Conservation (phyloP, 1,139 yeast species). For the Candida pseudoviswanathii region DNA sequence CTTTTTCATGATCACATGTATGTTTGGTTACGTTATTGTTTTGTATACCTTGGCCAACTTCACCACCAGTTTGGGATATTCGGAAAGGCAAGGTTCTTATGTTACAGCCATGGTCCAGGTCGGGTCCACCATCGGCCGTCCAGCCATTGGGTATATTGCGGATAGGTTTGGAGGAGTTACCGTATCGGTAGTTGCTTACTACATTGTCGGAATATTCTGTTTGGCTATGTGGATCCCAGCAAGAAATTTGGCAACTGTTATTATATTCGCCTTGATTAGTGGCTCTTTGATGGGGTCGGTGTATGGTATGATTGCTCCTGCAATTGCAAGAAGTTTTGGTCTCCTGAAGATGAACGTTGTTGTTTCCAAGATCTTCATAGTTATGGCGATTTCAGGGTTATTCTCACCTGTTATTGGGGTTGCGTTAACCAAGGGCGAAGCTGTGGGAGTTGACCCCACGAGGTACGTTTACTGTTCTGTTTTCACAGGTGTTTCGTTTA, state of each 20-base stretch:
- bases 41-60: slow-evolving; percentile 49
- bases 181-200: slow-evolving; percentile 27
- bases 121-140: slow-evolving; percentile 45
- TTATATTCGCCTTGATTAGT: slow-evolving; percentile 27
- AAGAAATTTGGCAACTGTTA: slow-evolving; percentile 31
- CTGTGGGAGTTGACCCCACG: slow-evolving; percentile 39
- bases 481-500: slow-evolving; percentile 54
- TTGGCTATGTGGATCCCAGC: slow-evolving; percentile 43
- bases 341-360: slow-evolving; percentile 50
- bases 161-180: slow-evolving; percentile 44
- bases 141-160: slow-evolving; percentile 38
- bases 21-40: slow-evolving; percentile 49
- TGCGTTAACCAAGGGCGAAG: slow-evolving; percentile 38
- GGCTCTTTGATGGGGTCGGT: slow-evolving; percentile 34
- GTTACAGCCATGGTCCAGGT: slow-evolving; percentile 49
- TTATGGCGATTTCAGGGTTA: slow-evolving; percentile 48
- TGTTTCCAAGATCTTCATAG: slow-evolving; percentile 50
- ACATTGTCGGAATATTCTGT: slow-evolving; percentile 25
- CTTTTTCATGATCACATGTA: slow-evolving; percentile 39
- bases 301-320: slow-evolving; percentile 33
- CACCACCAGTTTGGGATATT: slow-evolving; percentile 47
- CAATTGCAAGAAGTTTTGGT: slow-evolving; percentile 45
- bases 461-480: slow-evolving; percentile 53
- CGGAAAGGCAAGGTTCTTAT: slow-evolving; percentile 40
- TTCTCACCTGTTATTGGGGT: slow-evolving; percentile 58